Evolutionary conservation across 1,139 yeast species (phyloP).

Genomic region (Wickerhamomyces sp.): DNA sequence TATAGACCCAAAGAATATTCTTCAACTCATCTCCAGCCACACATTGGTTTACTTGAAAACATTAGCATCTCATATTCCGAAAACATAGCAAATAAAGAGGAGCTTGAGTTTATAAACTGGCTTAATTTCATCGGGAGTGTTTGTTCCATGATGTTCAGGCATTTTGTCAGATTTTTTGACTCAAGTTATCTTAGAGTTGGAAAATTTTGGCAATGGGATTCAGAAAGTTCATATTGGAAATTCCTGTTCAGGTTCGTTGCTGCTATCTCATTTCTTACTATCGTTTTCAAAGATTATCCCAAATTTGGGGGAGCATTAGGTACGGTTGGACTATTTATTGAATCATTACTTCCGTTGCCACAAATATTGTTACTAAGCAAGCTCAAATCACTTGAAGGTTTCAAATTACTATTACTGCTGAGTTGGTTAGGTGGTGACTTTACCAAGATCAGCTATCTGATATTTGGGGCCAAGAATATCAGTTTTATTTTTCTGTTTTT

Average conservation of each 20-base stretch:
- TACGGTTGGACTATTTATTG: slow-evolving; percentile 66
- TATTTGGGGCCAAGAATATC: slow-evolving; percentile 67
- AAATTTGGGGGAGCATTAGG: slow-evolving; percentile 61
- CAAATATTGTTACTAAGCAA: slow-evolving; percentile 73
- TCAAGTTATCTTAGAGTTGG: slow-evolving; percentile 62
- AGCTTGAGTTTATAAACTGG: not conserved
- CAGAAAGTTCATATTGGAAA: slow-evolving; percentile 58
- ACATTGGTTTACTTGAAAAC: slow-evolving; percentile 5
- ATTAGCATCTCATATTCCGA: slow-evolving; percentile 20
- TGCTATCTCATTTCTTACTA: slow-evolving; percentile 39
- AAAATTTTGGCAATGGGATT: slow-evolving; percentile 84
- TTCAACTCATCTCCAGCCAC: slow-evolving; percentile 24
- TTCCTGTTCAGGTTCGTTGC: slow-evolving; percentile 49
- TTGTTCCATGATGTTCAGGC: slow-evolving; percentile 18
- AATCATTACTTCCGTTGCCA: slow-evolving; percentile 82
- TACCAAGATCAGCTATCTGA: slow-evolving; percentile 65
- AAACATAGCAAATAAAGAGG: slow-evolving; percentile 4
- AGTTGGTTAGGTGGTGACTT: slow-evolving; percentile 91
- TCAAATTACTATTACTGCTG: slow-evolving; percentile 65
- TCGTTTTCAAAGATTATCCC: slow-evolving; percentile 35
- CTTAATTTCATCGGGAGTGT: slow-evolving; percentile 9
- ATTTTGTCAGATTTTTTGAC: slow-evolving; percentile 55
- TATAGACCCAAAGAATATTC: slow-evolving; percentile 44
- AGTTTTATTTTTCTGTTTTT: slow-evolving; percentile 69
- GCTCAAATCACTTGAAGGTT: slow-evolving; percentile 68